Evolutionary conservation across 169 alveolate genomes (phyloP).

Genomic region (Cryptosporidium felis): DNA sequence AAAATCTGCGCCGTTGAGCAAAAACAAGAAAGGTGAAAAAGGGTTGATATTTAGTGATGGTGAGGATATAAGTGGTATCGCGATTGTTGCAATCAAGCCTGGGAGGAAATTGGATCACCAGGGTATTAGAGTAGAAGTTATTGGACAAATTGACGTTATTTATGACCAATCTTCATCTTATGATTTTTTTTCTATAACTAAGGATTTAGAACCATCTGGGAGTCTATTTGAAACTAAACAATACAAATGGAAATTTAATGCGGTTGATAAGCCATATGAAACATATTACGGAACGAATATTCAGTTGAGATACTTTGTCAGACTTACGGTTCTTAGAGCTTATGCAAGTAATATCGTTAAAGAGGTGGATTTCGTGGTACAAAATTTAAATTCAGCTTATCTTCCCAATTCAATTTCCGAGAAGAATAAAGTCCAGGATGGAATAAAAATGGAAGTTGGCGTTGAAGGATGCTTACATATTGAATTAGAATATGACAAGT

Average conservation of each 20-base stretch:
- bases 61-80: slow-evolving; percentile 90
- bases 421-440: slow-evolving; percentile 30
- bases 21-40: slow-evolving; percentile 80
- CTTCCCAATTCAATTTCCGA: slow-evolving; percentile 3
- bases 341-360: slow-evolving; percentile 91
- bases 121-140: slow-evolving; percentile 96
- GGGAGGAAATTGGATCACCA: slow-evolving; percentile 96
- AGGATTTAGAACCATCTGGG: slow-evolving; percentile 98
- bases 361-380: slow-evolving; percentile 95
- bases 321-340: slow-evolving; percentile 91
- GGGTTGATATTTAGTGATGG: slow-evolving; percentile 88
- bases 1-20: slow-evolving; percentile 61
- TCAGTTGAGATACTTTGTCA: slow-evolving; percentile 89
- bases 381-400: slow-evolving; percentile 78
- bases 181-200: slow-evolving; percentile 93
- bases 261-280: slow-evolving; percentile 97
- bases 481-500: slow-evolving; percentile 86
- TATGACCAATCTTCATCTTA: slow-evolving; percentile 72
- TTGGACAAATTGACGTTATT: slow-evolving; percentile 93
- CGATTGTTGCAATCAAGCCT: slow-evolving; percentile 88
- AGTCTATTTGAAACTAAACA: slow-evolving; percentile 87
- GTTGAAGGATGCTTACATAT: slow-evolving; percentile 96
- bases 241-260: slow-evolving; percentile 91
- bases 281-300: slow-evolving; percentile 95
- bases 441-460: slow-evolving; percentile 88